Evolutionary conservation across 345 rosid species (phyloP), one percentile per base, ranked within the genome.

Genomic region (Erucastrum elatum): DNA sequence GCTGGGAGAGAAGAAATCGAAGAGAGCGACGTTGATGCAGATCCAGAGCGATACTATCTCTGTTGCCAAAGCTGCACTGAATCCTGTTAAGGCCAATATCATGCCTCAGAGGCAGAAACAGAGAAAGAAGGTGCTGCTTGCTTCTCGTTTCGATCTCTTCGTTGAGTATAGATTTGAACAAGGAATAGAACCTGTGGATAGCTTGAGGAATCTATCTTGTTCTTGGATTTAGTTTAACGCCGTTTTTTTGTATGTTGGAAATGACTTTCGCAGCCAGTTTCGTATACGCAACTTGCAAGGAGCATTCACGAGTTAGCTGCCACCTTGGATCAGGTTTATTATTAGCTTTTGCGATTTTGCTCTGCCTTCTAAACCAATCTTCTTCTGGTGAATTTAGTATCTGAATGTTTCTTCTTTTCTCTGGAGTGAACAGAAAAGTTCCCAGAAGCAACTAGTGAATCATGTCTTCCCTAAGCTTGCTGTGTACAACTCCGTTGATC

Each of bases 291-390:
- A 89, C 96, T 93, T 33, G 98, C 99, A 6, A 90, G 99, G 90
- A 95, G 98, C 68, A 95, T 95, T 79, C 99, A 95, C 64, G 99
- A 95, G 79, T 89, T 93, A 68, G 96, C 99, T 77, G 96, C 98
- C 71, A 82, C 97, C 5, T 91, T 93, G 56, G 99, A 95, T 88
- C 98, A 94, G 91, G 98, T 92, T 65, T 49, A 34, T n/a, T n/a
- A n/a, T n/a, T n/a, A n/a, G 63, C 27, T 79, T 74, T 33, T 53
- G 29, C 61, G 35, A 75, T 37, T 4, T 26, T 72, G 12, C 70
- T 29, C 12, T 64, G 3, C 3, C 34, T 71, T 61, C 51, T 69
- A n/a, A 25, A 60, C 27, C 21, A 0, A 39, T 51, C 70, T 61
- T 56, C 44, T 55, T 49, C 27, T 64, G 75, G 72, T 41, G 74